Percentiles rank a stretch among this genome's conserved stretches.
Conservation (phyloP, 1,284 basidiomycete species). For the Ustilago hordei region DNA sequence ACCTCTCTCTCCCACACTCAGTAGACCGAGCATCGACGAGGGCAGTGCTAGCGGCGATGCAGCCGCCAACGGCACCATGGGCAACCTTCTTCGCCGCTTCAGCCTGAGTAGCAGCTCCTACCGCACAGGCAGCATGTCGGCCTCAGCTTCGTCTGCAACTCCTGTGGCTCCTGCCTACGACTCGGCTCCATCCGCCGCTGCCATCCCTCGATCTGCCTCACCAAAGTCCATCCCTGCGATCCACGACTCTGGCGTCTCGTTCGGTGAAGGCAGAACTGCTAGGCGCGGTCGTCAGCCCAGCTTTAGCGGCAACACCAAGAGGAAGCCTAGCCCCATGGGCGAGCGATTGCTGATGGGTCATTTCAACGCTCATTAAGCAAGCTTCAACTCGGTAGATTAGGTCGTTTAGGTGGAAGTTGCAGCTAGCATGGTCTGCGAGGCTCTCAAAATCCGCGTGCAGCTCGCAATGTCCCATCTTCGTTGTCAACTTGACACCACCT, state of each 20-base stretch:
- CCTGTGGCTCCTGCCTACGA: constrained; percentile 31
- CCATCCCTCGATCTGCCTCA: constrained; percentile 41
- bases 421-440: neutral
- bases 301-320: constrained; percentile 46
- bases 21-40: constrained; percentile 38
- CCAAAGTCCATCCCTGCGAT: constrained; percentile 33
- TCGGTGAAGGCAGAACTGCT: constrained; percentile 20
- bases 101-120: constrained; percentile 52
- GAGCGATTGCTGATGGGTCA: constrained; percentile 65
- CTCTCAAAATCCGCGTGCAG: neutral
- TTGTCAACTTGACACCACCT: neutral
- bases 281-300: constrained; percentile 47
- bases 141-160: constrained; percentile 9
- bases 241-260: constrained; percentile 40
- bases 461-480: neutral
- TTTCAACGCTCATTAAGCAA: constrained; percentile 52
- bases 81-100: constrained; percentile 55
- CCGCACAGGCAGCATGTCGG: constrained; percentile 11
- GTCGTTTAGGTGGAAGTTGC: too few species aligned
- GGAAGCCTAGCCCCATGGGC: constrained; percentile 64
- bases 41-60: constrained; percentile 27
- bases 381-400: neutral
- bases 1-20: constrained; percentile 44
- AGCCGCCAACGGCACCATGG: constrained; percentile 34
- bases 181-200: constrained; percentile 17